Percentiles rank a stretch among this genome's conserved stretches.
These are phyloP conservation scores for Juncus inflexus DNA, from an alignment of 176 grass and related monocot species.

Conservation along the genomic window DNA sequence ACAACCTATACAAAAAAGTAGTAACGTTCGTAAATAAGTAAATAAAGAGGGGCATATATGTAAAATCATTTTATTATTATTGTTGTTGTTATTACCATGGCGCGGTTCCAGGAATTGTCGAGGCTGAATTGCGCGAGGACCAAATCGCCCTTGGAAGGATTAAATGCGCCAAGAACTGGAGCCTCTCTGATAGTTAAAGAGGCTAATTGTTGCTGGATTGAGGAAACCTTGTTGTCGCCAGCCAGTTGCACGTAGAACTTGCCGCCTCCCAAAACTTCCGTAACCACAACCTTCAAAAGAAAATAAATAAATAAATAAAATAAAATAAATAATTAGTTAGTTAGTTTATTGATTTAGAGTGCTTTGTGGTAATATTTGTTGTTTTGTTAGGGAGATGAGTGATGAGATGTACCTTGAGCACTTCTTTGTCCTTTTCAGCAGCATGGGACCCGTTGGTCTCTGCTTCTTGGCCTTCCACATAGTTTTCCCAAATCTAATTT, in stretches of 20 bases:
- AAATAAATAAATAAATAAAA: not conserved
- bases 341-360: not conserved
- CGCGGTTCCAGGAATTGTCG: slow-evolving; percentile 97
- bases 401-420: slow-evolving; percentile 46
- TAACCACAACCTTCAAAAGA: slow-evolving; percentile 60
- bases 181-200: slow-evolving; percentile 76
- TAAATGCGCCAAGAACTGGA: slow-evolving; percentile 82
- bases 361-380: not conserved
- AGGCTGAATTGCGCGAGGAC: slow-evolving; percentile 79
- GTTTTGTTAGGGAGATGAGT: slow-evolving; percentile 3
- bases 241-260: slow-evolving; percentile 94
- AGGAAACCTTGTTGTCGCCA: slow-evolving; percentile 69
- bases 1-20: slow-evolving; percentile 59
- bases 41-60: not conserved
- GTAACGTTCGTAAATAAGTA: not conserved
- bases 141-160: slow-evolving; percentile 81
- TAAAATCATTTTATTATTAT: not conserved
- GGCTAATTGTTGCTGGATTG: slow-evolving; percentile 83
- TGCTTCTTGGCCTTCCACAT: slow-evolving; percentile 68
- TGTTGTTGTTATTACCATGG: slow-evolving; percentile 56
- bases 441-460: slow-evolving; percentile 53
- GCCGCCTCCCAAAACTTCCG: slow-evolving; percentile 81
- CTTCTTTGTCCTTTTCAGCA: slow-evolving; percentile 80
- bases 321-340: slow-evolving; percentile 3
- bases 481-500: slow-evolving; percentile 90